These are phyloP conservation scores for Parathielavia appendiculata DNA, from an alignment of 495 filamentous ascomycete genomes.

Conservation along the genomic window DNA sequence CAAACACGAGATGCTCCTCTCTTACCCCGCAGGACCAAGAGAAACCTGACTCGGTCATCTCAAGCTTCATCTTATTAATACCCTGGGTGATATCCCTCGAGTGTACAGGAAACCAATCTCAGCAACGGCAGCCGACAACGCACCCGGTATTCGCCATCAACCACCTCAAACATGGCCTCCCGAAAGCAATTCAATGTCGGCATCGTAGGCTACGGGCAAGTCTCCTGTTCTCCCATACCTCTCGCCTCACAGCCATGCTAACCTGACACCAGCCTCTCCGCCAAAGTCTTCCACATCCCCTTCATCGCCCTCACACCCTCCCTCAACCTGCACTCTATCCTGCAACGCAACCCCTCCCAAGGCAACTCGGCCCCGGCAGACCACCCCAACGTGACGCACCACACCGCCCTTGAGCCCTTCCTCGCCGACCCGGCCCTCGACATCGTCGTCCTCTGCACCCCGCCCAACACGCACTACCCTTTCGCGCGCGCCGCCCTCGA, in stretches of 20 bases:
- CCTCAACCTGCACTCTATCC: slow-evolving; percentile 68
- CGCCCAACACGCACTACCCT: slow-evolving; percentile 67
- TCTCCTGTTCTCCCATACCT: not conserved
- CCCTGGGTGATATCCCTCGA: not conserved
- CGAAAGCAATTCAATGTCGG: slow-evolving; percentile 46
- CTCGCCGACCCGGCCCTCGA: slow-evolving; percentile 62
- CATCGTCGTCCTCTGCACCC: slow-evolving; percentile 69
- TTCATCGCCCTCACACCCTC: slow-evolving; percentile 62
- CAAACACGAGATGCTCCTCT: not conserved
- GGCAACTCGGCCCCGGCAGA: slow-evolving; percentile 64
- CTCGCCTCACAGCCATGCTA: not conserved
- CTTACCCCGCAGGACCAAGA: not conserved
- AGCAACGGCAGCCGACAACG: not conserved
- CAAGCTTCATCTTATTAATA: not conserved
- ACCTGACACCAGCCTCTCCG: slow-evolving; percentile 56
- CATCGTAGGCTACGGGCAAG: slow-evolving; percentile 52
- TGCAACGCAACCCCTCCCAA: slow-evolving; percentile 55
- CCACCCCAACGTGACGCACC: slow-evolving; percentile 60
- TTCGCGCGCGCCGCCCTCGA: slow-evolving; percentile 62
- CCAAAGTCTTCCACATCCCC: slow-evolving; percentile 87
- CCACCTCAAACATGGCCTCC: slow-evolving; percentile 17
- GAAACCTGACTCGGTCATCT: slow-evolving; percentile 1
- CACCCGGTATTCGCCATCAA: not conserved
- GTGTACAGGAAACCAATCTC: not conserved
- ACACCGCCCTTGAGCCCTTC: slow-evolving; percentile 56